Evolutionary conservation across 495 filamentous ascomycete species (phyloP).

Genomic region (Daldinia caldariorum): DNA sequence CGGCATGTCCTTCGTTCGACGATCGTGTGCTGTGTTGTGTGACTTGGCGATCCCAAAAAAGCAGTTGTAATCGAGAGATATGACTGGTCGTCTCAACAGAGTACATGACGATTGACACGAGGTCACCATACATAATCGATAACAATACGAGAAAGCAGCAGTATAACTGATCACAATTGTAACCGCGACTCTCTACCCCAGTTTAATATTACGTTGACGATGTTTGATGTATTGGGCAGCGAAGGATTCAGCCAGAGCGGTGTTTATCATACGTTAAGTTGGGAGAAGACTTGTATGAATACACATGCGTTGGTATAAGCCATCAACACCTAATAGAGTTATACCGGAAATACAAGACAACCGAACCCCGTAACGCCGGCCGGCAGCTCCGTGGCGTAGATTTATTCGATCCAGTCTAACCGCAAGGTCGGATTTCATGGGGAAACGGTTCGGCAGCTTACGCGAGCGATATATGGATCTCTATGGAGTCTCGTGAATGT

Average conservation of each 20-base stretch:
- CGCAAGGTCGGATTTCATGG: conserved; percentile 16
- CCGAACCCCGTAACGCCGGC: not conserved
- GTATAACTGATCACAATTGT: not conserved
- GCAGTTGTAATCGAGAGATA: conserved; percentile 1
- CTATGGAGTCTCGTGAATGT: not conserved
- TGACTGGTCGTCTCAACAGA: conserved; percentile 24
- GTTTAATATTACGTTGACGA: not conserved
- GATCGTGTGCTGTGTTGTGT: conserved; percentile 6
- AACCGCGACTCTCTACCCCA: conserved; percentile 1
- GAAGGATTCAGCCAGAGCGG: not conserved
- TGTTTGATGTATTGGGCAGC: conserved; percentile 7
- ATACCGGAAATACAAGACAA: not conserved
- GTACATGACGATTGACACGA: conserved; percentile 10
- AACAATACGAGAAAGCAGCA: conserved; percentile 21
- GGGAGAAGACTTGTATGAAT: not conserved
- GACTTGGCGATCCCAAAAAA: not conserved
- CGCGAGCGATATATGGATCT: conserved; percentile 1
- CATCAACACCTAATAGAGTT: not conserved
- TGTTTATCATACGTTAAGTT: not conserved
- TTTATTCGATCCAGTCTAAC: conserved; percentile 15
- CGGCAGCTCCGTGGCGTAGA: conserved; percentile 13
- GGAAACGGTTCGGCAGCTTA: conserved; percentile 1
- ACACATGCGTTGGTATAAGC: not conserved
- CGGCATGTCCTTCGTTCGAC: conserved; percentile 1
- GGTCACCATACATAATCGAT: conserved; percentile 9